Evolutionary conservation across 2,329 filamentous ascomycete species (phyloP), one percentile per base, ranked within the genome.

Genomic region (Geosmithia flava): DNA sequence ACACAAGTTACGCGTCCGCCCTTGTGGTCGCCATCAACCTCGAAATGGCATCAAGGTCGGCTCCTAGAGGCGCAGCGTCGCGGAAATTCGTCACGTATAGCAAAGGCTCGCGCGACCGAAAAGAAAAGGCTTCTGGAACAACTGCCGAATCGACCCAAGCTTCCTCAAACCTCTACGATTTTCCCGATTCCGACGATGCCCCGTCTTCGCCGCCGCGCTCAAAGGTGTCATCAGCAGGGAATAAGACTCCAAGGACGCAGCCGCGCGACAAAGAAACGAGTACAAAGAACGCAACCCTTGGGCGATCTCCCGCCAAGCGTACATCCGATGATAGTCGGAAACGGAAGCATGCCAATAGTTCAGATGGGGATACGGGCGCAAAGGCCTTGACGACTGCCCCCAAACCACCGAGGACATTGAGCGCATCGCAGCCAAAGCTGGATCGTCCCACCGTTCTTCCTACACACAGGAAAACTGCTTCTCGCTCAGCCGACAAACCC

Each of bases 101-200:
- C 13, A 49, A 49, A 29, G 30, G 33, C 8, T 23, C 47, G 8
- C 44, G 40, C 42, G 44, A 42, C 19, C 44, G 44, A 17, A 37
- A 17, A 2, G 15, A 15, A n/a, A 42, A 20, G 5, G 39, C 16
- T 17, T 11, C 11, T 11, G 17, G 11, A n/a, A 16, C 43, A 13
- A n/a, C n/a, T 7, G 2, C n/a, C 19, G 27, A 23, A 7, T 40
- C 42, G 2, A 48, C 19, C 17, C 42, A 27, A 7, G 45, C 17
- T 15, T 3, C 19, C 20, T 40, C 30, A 16, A 41, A n/a, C 17
- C n/a, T 43, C 44, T 49, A 49, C 44, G 48, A 49, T 16, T 47
- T 49, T 20, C 48, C 48, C 23, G 48, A 49, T 19, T 45, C 47
- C 29, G 48, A 49, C n/a, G 43, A 45, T 19, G 11, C 29, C 10